Evolutionary conservation across 768 basidiomycete species (phyloP), one percentile per base, ranked within the genome.

Genomic region (Amanita subjunquillea): DNA sequence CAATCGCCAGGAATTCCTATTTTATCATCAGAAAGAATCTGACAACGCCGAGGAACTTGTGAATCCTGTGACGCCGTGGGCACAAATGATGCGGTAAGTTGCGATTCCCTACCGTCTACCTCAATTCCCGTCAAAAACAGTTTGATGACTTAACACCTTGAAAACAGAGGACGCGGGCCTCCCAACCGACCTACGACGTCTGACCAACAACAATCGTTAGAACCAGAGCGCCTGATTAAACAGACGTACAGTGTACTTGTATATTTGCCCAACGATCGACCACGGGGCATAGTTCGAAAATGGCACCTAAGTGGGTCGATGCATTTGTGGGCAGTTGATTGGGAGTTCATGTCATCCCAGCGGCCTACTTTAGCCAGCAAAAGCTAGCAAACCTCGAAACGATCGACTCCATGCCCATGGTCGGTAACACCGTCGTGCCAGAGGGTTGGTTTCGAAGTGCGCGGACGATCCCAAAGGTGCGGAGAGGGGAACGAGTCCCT

Each of bases 221-320:
- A 83, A 54, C 69, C 77, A 51, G 80, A 84, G 50, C 76, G 82
- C 48, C 70, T 91, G 17, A 79, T 90, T 58, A 91, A 91, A 63
- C 87, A 91, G 62, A 91, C 88, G 0, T 91, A 89, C 60, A 88
- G 85, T 42, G 87, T 89, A 38, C 82, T 79, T 59, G 85, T 89
- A 48, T 78, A 80, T 25, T 75, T 83, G 20, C 74, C 81, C 6
- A 62, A 65, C 34, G 78, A 82, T 50, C 78, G 82, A 23, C 59
- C 69, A 37, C 69, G 68, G 56, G 75, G 72, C 38, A 67, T 74
- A 50, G 68, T 80, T 49, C 77, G 85, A 49, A 91, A 91, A 62
- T 90, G 88, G 88, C 88, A 91, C 60, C 72, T 91, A 29, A 90
- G 88, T 89, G 61, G 62, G 85, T 67, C 13, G 27, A 32, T 48